Base-by-base conservation (phyloP, 106 monocot species). In the Phalaenopsis equestris region DNA sequence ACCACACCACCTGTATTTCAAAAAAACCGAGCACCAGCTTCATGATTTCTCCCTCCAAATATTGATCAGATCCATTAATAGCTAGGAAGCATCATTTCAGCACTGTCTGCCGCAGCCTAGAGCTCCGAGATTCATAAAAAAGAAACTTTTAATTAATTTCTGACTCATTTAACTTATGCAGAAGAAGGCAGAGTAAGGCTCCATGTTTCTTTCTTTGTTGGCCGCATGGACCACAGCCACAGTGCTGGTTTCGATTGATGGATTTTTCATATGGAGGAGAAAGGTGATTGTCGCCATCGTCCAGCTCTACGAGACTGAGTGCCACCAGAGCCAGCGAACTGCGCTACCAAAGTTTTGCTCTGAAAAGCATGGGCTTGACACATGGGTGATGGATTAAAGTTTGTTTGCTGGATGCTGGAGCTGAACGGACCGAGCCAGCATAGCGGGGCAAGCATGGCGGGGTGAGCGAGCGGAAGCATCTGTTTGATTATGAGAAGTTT, bases 241-340 rank as follows among this genome's bases (percentile, higher is more conserved):
- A 38, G 16, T 43, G 38, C 2, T 70, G 70, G 16, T 42, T 74
- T 30, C 15, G 1, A 38, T 30, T 30, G 24, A 19, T 1, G 42
- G 42, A 21, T 61, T 15, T 11, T 43, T 74, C 74, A 74, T 43
- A 43, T 74, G 74, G 74, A 74, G 74, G 74, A 74, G 12, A 17
- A 16, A 41, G 17, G 19, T 18, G 74, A n/a, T 30, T 15, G 74
- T 74, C 74, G 15, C 74, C 42, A 74, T 74, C 74, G 74, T 17
- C 41, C 74, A 74, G 74, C 74, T 74, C 42, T 30, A 41, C 37
- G 1, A 10, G 7, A 0, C 24, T 52, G 52, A 30, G 72, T 1
- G 72, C 6, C 24, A 72, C 19, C 6, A 1, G 9, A 57, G 17
- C 30, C 30, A 61, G 58, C 58, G 36, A 68, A 36, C 68, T 68